Evolutionary conservation across 73 alveolate species (phyloP), one percentile per base, ranked within the genome.

Genomic region (Paramecium caudatum): DNA sequence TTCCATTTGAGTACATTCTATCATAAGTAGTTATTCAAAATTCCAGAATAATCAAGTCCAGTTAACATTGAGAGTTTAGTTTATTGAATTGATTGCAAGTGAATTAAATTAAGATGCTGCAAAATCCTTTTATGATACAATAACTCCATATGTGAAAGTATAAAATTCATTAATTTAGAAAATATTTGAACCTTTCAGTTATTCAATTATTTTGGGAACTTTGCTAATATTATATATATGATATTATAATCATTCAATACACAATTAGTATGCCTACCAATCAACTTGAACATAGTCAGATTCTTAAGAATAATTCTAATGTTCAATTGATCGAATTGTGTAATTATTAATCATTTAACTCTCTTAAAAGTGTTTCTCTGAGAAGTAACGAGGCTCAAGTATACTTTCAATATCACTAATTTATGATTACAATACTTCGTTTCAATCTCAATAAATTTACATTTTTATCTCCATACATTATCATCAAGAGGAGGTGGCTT

Each of bases 401-500:
- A 27, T 21, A 17, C 23, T 21, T 55, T 55, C 3, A 55, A 17
- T n/a, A n/a, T n/a, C n/a, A n/a, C n/a, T n/a, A n/a, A 17, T 55
- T 23, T 5, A 3, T 27, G 80, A 5, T 23, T 43, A 19, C n/a
- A 27, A 10, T 0, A 0, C 0, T 0, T 37, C 30, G 30, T 16
- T 6, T 55, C 30, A 7, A 23, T 37, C 23, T 10, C 12, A 16
- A 5, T 9, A 27, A 43, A 10, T 9, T 43, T 21, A 37, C 23
- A 21, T 55, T 25, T 55, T n/a, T n/a, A n/a, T n/a, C n/a, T n/a
- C 80, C 80, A 55, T 27, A 55, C 80, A 7, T 23, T 55, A 27
- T 55, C 80, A 55, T 55, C 80, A 10, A 55, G n/a, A 55, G 80
- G 80, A 55, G 23, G 46, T 0, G 80, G 80, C 13, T 55, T 55